Evolutionary conservation across 192 early-diverging fungal species (phyloP).

Genomic region (Linnemannia schmuckeri): DNA sequence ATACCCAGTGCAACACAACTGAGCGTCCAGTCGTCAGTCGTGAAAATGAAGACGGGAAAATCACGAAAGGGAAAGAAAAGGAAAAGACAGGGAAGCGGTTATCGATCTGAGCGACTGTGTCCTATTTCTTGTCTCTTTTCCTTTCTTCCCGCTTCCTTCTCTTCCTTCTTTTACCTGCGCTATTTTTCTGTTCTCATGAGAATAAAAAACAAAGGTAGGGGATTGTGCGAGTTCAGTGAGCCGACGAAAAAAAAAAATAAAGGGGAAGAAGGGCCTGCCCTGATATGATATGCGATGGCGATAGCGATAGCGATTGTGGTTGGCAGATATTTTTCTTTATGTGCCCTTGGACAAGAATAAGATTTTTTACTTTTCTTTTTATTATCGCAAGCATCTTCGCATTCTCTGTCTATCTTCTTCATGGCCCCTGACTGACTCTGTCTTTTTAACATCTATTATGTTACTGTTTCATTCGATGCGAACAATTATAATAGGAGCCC

Average conservation of each 20-base stretch:
- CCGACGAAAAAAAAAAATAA: not conserved
- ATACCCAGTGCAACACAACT: too few relatives aligned
- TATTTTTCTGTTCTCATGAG: not conserved
- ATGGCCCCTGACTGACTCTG: not conserved
- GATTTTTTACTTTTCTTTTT: not conserved
- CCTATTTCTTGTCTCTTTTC: not conserved
- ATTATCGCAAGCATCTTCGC: not conserved
- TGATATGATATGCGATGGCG: not conserved
- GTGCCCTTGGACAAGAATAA: not conserved
- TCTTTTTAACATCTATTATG: not conserved
- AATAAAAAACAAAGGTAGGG: not conserved
- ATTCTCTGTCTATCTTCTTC: not conserved
- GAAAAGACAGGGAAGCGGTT: not conserved
- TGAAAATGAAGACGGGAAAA: not conserved
- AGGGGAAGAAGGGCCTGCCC: not conserved
- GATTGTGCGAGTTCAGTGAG: not conserved
- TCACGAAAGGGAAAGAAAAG: not conserved
- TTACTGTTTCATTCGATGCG: not conserved
- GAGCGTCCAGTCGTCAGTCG: not conserved
- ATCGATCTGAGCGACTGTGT: not conserved
- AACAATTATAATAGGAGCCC: conserved; percentile 17
- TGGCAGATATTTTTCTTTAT: not conserved
- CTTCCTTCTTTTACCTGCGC: not conserved
- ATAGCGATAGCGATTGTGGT: conserved; percentile 7
- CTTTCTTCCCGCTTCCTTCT: not conserved